A percentile compares a stretch with the other conserved stretches of the same genome.
Evolutionary conservation across 2,329 filamentous ascomycete genomes (phyloP).

Genomic region (Epichloe amarillans): DNA sequence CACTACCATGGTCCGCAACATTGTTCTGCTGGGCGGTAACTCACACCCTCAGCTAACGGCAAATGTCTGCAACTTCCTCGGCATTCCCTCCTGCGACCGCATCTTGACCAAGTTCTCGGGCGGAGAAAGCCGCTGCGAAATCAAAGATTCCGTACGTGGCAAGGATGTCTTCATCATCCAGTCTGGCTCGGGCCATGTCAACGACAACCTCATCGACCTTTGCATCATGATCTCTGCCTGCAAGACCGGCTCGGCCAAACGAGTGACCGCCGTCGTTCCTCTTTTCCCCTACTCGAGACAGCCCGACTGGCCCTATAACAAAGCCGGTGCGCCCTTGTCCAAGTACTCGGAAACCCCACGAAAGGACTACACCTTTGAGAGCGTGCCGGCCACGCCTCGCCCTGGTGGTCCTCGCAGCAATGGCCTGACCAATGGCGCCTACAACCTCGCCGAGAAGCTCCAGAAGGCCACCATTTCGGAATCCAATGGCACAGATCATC

Average conservation of each 20-base stretch:
- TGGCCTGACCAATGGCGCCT: constrained; percentile 51
- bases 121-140: constrained; percentile 89
- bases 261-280: constrained; percentile 86
- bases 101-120: constrained; percentile 86
- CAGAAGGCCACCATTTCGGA: constrained; percentile 48
- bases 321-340: constrained; percentile 75
- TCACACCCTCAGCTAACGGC: constrained; percentile 83
- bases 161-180: constrained; percentile 99
- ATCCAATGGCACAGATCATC: constrained; percentile 16
- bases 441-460: constrained; percentile 58
- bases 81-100: constrained; percentile 72
- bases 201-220: constrained; percentile 91
- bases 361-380: constrained; percentile 77
- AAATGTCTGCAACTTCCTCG: constrained; percentile 76
- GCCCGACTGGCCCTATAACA: constrained; percentile 94
- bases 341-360: constrained; percentile 44
- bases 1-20: constrained; percentile 75
- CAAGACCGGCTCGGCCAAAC: constrained; percentile 82
- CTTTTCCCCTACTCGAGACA: constrained; percentile 96
- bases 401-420: constrained; percentile 55
- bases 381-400: constrained; percentile 73
- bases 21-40: constrained; percentile 84
- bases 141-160: constrained; percentile 87
- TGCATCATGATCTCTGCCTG: constrained; percentile 98
- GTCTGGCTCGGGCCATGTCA: constrained; percentile 81